phyloP scores from a whole-genome alignment of 2,329 filamentous ascomycete species.

The Cercospora canescens region DNA sequence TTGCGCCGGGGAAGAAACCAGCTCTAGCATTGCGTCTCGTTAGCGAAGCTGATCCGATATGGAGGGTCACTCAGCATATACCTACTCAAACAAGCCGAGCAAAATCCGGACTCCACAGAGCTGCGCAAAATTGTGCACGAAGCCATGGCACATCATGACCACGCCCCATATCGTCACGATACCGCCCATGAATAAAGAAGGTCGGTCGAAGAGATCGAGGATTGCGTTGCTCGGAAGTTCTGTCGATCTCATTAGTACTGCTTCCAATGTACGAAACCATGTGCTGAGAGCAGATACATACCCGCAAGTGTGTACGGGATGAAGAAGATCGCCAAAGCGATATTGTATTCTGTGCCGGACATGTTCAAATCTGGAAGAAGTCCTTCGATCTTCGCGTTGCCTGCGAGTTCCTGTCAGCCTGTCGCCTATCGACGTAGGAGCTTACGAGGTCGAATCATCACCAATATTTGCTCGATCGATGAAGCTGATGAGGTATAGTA shows the following conservation, averaged over 20 bases:
- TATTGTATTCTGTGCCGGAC: neutral
- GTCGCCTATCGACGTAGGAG: conserved; percentile 17
- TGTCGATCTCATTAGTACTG: too few species aligned
- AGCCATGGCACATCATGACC: neutral
- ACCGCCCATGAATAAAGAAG: neutral
- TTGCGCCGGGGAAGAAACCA: conserved; percentile 11
- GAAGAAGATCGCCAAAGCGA: neutral
- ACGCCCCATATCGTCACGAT: neutral
- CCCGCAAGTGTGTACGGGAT: neutral
- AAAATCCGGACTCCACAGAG: neutral
- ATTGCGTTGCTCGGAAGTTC: neutral
- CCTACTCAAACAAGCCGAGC: neutral
- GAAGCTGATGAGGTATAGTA: conserved; percentile 33
- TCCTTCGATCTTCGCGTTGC: conserved; percentile 29
- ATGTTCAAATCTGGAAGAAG: neutral
- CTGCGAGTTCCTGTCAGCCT: conserved; percentile 21
- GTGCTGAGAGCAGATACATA: too few species aligned
- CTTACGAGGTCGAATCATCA: conserved; percentile 8
- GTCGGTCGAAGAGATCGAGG: neutral
- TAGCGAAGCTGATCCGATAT: too few species aligned
- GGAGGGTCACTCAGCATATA: too few species aligned
- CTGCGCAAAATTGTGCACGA: neutral
- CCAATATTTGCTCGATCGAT: conserved; percentile 36
- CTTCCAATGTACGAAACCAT: too few species aligned
- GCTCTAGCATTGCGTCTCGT: too few species aligned